A percentile compares a stretch with the other conserved stretches of the same genome.
Conservation (phyloP, 2,329 filamentous ascomycete species). For the Beauveria pseudobassiana region DNA sequence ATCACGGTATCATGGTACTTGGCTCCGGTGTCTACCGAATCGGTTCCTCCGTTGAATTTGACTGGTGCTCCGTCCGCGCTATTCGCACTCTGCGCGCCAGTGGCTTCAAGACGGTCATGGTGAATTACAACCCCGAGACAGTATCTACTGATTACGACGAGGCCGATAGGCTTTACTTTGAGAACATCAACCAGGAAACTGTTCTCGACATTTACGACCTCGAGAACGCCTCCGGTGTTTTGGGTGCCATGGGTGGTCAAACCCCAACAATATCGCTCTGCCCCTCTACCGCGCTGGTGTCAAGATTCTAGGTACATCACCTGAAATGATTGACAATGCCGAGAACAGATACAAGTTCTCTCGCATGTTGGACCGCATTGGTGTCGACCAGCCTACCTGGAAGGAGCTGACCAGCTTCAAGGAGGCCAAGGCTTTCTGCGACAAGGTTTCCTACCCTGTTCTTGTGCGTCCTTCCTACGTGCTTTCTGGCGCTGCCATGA, state of each 20-base stretch:
- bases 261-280: constrained; percentile 94
- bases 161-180: constrained; percentile 90
- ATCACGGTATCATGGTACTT: constrained; percentile 92
- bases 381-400: constrained; percentile 94
- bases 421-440: constrained; percentile 81
- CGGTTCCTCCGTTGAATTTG: constrained; percentile 95
- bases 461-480: constrained; percentile 95
- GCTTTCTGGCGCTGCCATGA: constrained; percentile 95
- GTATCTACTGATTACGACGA: constrained; percentile 90
- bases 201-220: constrained; percentile 90
- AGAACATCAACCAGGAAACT: constrained; percentile 86
- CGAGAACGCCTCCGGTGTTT: constrained; percentile 74
- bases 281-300: constrained; percentile 82
- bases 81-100: constrained; percentile 81
- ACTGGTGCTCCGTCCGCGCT: constrained; percentile 95
- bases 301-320: constrained; percentile 89
- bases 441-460: constrained; percentile 85
- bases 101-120: constrained; percentile 92
- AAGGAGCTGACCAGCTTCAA: constrained; percentile 94
- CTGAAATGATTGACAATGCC: constrained; percentile 96
- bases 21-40: constrained; percentile 96
- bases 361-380: constrained; percentile 91
- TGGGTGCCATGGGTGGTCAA: constrained; percentile 95
- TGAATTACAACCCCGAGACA: constrained; percentile 89
- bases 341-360: constrained; percentile 99